These are phyloP conservation scores for Cinnamomum chago DNA, from an alignment of 164 flowering plant genomes.

Conservation along the genomic window DNA sequence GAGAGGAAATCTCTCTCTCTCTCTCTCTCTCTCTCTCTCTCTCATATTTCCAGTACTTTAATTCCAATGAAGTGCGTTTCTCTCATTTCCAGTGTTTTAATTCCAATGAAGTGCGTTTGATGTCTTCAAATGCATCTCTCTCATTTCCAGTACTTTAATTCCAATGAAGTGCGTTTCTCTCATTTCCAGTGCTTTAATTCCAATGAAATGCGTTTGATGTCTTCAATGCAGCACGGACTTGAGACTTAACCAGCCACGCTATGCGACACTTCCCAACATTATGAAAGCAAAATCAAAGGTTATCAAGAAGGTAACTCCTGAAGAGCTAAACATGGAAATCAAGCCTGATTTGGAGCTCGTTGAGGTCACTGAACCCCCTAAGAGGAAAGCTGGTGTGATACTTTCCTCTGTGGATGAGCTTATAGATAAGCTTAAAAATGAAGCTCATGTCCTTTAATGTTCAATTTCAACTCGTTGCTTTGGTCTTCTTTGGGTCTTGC, in stretches of 20 bases:
- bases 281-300: conserved; percentile 95
- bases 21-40: too few species aligned
- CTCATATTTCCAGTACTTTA: too few species aligned
- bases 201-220: background rate
- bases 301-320: conserved; percentile 70
- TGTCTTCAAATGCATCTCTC: background rate
- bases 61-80: background rate
- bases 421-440: conserved; percentile 77
- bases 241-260: conserved; percentile 94
- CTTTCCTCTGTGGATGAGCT: conserved; percentile 89
- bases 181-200: too few species aligned
- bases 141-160: too few species aligned
- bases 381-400: conserved; percentile 80
- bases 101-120: background rate
- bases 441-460: conserved; percentile 58
- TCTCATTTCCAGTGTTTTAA: too few species aligned
- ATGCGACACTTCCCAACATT: conserved; percentile 95
- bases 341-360: conserved; percentile 67
- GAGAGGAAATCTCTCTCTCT: too few species aligned
- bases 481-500: background rate
- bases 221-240: conserved; percentile 69
- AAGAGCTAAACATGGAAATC: conserved; percentile 72
- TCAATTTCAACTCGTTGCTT: background rate
- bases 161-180: background rate
- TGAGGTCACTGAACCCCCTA: conserved; percentile 90